Base-by-base conservation (phyloP, 2,329 filamentous ascomycete species). In the Onygena corvina region DNA sequence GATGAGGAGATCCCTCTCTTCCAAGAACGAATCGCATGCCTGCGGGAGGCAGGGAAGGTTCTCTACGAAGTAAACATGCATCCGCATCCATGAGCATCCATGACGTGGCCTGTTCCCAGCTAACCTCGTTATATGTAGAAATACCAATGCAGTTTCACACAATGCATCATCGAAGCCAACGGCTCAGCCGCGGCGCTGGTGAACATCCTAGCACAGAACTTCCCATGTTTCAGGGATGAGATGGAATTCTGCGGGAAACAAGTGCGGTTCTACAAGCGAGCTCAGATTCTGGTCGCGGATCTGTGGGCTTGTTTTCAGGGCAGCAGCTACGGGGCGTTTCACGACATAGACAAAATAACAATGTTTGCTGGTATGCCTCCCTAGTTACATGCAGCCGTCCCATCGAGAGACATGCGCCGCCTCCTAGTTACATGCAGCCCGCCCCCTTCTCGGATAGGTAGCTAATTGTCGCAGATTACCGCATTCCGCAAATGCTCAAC, bases 261-360 rank as follows among this genome's bases (percentile, higher is more conserved):
- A 50, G 81, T 98, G 2, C 83, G 87, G 11, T 77, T 98, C 54
- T 80, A 94, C 62, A 98, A 98, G 69, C 81, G 93, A 8, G 89
- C 92, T 1, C 92, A 98, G 67, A 98, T 98, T 52, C 76, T 96
- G 16, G 89, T 94, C 2, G 93, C 93, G 18, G 92, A 98, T 64
- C 64, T 96, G 1, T 98, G 93, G 93, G 93, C 92, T 3, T 93
- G 88, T 54, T 96, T 96, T 64, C 79, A 90, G 48, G 88, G 87
- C 40, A 73, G 83, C 56, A 74, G 77, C 21, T 89, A 82, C 60
- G 93, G 92, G 27, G 72, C 76, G 23, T 98, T 98, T 65, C 63
- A 79, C 50, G 92, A 98, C 62, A 94, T 98, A 58, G 84, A 92
- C 68, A 87, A 88, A 64, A 84, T 98, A 59, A 98, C 92, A 53